Evolutionary conservation across 306 rosid genomes (phyloP), one percentile per base, ranked within the genome.

Genomic region (Ormosia emarginata): DNA sequence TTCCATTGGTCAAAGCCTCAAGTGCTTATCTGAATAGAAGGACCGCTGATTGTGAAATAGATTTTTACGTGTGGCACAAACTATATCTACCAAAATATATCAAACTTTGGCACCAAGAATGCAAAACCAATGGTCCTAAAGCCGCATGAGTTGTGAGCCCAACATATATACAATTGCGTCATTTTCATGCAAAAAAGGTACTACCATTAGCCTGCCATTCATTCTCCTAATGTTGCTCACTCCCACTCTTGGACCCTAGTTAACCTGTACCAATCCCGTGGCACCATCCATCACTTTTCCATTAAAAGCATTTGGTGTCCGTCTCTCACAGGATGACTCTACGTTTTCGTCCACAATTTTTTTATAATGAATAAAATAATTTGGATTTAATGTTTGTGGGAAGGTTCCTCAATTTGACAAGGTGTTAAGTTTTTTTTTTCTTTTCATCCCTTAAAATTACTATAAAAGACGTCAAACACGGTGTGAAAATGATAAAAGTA

Each of bases 221-320:
- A 56, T 24, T 75, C 37, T 33, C 49, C 29, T 67, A 58, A 49
- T 50, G 71, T 34, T 46, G 53, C 49, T 75, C 43, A 33, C 65
- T 39, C 58, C 33, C 29, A 7, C 7, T 62, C 8, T 71, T 30
- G 50, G 69, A 81, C 83, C 69, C 15, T 68, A 37, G 36, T 83
- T 65, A 71, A 47, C 58, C n/a, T 37, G 67, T 77, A 71, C 44
- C 83, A 18, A 59, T 39, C 81, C 39, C 8, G 2, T 40, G 69
- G 7, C 71, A 44, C 70, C 74, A 74, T 79, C 87, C 68, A 72
- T 77, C 87, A 24, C 79, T 79, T 87, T 85, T 83, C 81, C 75
- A 32, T 61, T 82, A 55, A 80, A 83, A 80, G 74, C 82, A 83
- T 74, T 64, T 17, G 3, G 41, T 39, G 44, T 47, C 44, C 62